Conservation (phyloP, 1,139 yeast species). For the Pichia sp. region DNA sequence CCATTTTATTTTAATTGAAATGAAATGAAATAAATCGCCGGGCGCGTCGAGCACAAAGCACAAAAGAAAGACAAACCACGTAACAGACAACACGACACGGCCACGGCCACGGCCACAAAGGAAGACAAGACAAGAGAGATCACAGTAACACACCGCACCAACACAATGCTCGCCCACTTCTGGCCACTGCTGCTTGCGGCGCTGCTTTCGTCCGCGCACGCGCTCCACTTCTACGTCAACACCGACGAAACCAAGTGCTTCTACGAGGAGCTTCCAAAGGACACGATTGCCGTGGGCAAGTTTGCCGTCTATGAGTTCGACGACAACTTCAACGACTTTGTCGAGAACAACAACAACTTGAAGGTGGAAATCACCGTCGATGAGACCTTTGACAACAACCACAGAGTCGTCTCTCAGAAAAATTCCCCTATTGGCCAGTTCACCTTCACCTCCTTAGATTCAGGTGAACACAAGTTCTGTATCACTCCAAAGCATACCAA, state of each 20-base stretch:
- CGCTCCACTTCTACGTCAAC: slow-evolving; percentile 35
- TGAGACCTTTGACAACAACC: slow-evolving; percentile 51
- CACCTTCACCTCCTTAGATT: slow-evolving; percentile 51
- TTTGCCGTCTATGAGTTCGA: slow-evolving; percentile 29
- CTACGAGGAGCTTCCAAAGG: slow-evolving; percentile 44
- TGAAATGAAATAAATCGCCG: no score
- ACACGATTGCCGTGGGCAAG: slow-evolving; percentile 44
- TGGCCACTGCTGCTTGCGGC: not conserved
- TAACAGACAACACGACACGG: not conserved
- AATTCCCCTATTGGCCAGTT: slow-evolving; percentile 48
- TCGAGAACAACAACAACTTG: slow-evolving; percentile 28
- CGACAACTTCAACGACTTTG: slow-evolving; percentile 28
- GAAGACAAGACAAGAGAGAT: no score
- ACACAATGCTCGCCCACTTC: no score
- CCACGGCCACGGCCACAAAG: no score
- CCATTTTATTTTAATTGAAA: no score
- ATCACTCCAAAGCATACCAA: slow-evolving; percentile 46
- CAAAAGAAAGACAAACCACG: no score
- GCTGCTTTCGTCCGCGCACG: slow-evolving; percentile 14
- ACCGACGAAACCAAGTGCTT: slow-evolving; percentile 45
- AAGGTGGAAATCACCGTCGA: slow-evolving; percentile 40
- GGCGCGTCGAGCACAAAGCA: no score
- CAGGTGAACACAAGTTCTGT: slow-evolving; percentile 60
- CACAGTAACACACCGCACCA: no score
- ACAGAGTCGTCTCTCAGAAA: slow-evolving; percentile 50